Evolutionary conservation across 1,284 basidiomycete genomes (phyloP), one percentile per base, ranked within the genome.

Genomic region (Cutaneotrichosporon dermatis): DNA sequence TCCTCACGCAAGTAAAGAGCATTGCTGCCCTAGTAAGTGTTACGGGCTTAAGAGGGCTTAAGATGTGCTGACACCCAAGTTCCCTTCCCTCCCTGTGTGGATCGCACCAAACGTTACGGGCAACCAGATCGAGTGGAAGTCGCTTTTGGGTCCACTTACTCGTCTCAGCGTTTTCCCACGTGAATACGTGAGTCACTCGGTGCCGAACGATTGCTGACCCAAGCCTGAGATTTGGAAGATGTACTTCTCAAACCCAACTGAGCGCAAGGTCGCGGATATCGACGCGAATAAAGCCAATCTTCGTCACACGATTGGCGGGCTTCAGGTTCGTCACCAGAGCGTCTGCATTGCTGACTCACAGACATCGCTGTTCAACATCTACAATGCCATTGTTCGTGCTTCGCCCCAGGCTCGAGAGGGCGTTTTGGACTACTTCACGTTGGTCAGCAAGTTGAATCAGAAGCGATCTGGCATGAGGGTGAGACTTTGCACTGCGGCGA

Each of bases 401-500:
- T 88, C 89, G 0, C 80, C 92, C 0, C 84, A 85, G 61, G 82
- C 90, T 0, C 83, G 92, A 51, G 93, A 97, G 75, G 86, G 84
- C 6, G 88, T 95, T 5, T 77, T 99, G n/a, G 81, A 85, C 56
- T 94, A 88, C 75, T 92, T 97, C 69, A 85, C 89, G 1, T 82
- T 83, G 9, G 85, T 87, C 6, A 80, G 92, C 42, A 82, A 83
- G 9, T 76, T 95, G 62, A 99, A 99, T 71, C 80, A 83, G 39
- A 92, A 87, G 75, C 85, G 96, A 60, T 86, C 90, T 2, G 95
- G 93, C 12, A 91, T 93, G 86, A 88, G 92, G 78, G 88, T 86
- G 61, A 41, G 79, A 39, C n/a, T 6, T 36, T 25, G 25, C 25
- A 25, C 25, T 25, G 25, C 25, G 25, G 25, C 25, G 25, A 25